phyloP scores from a whole-genome alignment of 148 eudicot species.

The Camellia japonica region DNA sequence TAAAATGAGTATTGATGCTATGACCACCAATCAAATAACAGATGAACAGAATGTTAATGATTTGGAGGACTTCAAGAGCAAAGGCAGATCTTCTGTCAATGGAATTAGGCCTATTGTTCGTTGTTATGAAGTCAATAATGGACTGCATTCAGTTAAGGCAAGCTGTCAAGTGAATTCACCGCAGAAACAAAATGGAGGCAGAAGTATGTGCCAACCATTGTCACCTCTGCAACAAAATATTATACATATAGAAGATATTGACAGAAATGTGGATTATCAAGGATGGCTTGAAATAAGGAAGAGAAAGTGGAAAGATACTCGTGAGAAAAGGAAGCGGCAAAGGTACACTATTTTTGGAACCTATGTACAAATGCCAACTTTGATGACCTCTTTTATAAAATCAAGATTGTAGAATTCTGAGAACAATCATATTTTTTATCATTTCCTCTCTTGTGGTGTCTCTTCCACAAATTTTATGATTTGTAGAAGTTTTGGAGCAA shows the following conservation, averaged over 20 bases:
- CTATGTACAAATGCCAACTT: background rate
- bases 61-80: slow-evolving; percentile 74
- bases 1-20: slow-evolving; percentile 31
- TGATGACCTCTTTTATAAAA: background rate
- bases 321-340: slow-evolving; percentile 75
- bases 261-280: slow-evolving; percentile 70
- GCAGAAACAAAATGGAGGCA: slow-evolving; percentile 26
- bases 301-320: slow-evolving; percentile 87
- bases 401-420: background rate
- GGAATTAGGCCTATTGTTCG: slow-evolving; percentile 66
- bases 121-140: slow-evolving; percentile 50
- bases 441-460: background rate
- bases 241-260: slow-evolving; percentile 37
- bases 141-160: slow-evolving; percentile 24
- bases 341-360: slow-evolving; percentile 36
- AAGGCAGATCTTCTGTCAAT: slow-evolving; percentile 33
- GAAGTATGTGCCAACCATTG: slow-evolving; percentile 17
- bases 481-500: background rate
- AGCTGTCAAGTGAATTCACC: slow-evolving; percentile 20
- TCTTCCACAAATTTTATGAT: background rate
- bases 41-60: slow-evolving; percentile 47
- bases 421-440: background rate
- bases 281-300: slow-evolving; percentile 92
- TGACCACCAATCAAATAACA: slow-evolving; percentile 19
- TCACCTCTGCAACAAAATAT: slow-evolving; percentile 32